phyloP scores from a whole-genome alignment of 148 eudicot species.

The Diospyros kaki region DNA sequence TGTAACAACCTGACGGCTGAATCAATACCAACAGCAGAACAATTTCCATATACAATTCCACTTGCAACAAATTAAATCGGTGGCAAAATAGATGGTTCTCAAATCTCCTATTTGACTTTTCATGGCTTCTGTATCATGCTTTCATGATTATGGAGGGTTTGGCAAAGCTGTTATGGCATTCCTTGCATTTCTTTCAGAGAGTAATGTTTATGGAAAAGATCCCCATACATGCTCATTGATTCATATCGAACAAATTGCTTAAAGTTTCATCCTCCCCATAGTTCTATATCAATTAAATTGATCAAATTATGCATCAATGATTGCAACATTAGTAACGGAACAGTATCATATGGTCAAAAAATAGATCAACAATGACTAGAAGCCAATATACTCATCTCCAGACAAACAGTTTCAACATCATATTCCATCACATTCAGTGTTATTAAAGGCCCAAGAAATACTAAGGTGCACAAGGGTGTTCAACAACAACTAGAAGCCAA shows the following conservation, averaged over 20 bases:
- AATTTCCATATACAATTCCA: background rate
- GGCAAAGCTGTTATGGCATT: background rate
- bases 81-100: background rate
- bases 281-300: background rate
- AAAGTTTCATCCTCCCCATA: background rate
- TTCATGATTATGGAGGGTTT: background rate
- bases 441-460: no score
- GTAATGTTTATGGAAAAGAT: background rate
- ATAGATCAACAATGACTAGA: no score
- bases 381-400: no score
- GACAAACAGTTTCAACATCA: no score
- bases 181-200: background rate
- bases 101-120: background rate
- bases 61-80: background rate
- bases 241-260: background rate
- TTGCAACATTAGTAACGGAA: no score
- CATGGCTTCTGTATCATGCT: background rate
- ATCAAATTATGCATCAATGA: no score
- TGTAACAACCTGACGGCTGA: background rate
- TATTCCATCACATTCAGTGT: no score
- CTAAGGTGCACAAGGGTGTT: no score
- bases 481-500: no score
- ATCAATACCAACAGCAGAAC: background rate
- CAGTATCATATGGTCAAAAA: no score
- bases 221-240: conserved; percentile 1